These are phyloP conservation scores for Cavenderia fasciculata DNA, from an alignment of 78 protist species.

Conservation along the genomic window DNA sequence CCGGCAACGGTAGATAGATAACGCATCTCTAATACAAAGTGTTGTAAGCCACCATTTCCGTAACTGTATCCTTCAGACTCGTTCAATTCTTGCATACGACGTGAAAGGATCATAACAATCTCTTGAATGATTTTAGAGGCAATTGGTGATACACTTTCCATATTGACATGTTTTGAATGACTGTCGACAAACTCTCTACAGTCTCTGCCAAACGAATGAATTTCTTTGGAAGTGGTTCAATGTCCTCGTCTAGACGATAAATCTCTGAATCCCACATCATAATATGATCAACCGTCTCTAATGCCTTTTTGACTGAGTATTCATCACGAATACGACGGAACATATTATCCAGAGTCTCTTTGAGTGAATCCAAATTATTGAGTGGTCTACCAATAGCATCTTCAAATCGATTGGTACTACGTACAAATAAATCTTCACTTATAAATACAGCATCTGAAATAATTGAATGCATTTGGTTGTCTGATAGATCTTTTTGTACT, in stretches of 20 bases:
- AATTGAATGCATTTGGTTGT: conserved; percentile 38
- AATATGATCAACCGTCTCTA: not conserved
- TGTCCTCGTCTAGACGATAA: conserved; percentile 30
- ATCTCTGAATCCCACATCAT: conserved; percentile 61
- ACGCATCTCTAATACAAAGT: conserved; percentile 61
- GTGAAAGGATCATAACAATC: conserved; percentile 28
- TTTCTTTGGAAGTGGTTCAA: conserved; percentile 43
- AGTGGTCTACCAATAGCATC: conserved; percentile 39
- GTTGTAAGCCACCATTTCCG: conserved; percentile 64
- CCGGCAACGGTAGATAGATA: conserved; percentile 44
- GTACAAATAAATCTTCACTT: conserved; percentile 23
- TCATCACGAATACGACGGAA: conserved; percentile 29
- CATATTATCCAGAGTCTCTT: not conserved
- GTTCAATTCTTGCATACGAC: not conserved
- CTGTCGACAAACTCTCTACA: conserved; percentile 1
- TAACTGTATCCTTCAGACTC: not conserved
- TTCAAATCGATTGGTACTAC: conserved; percentile 53
- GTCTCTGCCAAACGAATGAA: conserved; percentile 45
- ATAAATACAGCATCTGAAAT: conserved; percentile 34
- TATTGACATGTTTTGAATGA: conserved; percentile 25
- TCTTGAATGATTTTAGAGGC: conserved; percentile 44
- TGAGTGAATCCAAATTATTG: conserved; percentile 4
- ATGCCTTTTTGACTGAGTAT: conserved; percentile 33
- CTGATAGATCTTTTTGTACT: conserved; percentile 35
- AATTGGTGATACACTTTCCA: conserved; percentile 48